A percentile compares a stretch with the other conserved stretches of the same genome.
phyloP scores from a whole-genome alignment of 176 grass and related monocot genomes.

The Cocos nucifera region DNA sequence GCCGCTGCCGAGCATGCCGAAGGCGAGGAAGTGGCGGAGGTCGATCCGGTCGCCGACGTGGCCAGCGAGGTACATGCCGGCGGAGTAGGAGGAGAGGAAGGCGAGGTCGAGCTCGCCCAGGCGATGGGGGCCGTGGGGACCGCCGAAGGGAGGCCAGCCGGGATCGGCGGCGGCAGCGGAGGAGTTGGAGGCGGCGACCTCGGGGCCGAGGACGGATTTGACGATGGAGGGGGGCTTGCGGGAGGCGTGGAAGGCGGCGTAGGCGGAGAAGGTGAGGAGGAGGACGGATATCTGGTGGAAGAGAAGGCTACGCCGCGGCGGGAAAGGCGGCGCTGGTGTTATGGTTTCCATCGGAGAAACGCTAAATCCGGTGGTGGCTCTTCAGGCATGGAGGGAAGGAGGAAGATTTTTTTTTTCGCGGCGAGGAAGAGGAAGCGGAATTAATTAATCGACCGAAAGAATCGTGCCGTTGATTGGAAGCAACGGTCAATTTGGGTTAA shows the following conservation, averaged over 20 bases:
- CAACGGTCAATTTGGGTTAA: no score
- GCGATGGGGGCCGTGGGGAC: conserved; percentile 45
- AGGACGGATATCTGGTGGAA: conserved; percentile 45
- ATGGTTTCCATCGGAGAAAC: conserved; percentile 28
- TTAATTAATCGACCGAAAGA: no score
- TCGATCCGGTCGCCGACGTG: conserved; percentile 80
- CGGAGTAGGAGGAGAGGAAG: conserved; percentile 66
- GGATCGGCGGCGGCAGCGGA: background rate
- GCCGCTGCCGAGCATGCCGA: conserved; percentile 70
- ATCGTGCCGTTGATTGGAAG: no score
- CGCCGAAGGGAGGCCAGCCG: conserved; percentile 61
- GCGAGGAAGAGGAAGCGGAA: no score
- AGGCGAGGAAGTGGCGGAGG: conserved; percentile 58
- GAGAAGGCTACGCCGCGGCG: conserved; percentile 18
- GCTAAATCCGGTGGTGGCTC: conserved; percentile 2
- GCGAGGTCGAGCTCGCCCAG: conserved; percentile 93
- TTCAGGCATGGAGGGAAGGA: background rate
- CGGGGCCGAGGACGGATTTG: conserved; percentile 57
- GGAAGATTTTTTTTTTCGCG: background rate
- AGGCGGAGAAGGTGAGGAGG: conserved; percentile 64
- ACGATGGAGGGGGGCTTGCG: conserved; percentile 99
- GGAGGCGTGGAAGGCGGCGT: conserved; percentile 89
- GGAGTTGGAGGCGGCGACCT: background rate
- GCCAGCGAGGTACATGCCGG: conserved; percentile 71
- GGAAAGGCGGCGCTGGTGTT: background rate